Evolutionary conservation across 2,329 filamentous ascomycete genomes (phyloP).

Genomic region (Calonectria pseudoturangicola): DNA sequence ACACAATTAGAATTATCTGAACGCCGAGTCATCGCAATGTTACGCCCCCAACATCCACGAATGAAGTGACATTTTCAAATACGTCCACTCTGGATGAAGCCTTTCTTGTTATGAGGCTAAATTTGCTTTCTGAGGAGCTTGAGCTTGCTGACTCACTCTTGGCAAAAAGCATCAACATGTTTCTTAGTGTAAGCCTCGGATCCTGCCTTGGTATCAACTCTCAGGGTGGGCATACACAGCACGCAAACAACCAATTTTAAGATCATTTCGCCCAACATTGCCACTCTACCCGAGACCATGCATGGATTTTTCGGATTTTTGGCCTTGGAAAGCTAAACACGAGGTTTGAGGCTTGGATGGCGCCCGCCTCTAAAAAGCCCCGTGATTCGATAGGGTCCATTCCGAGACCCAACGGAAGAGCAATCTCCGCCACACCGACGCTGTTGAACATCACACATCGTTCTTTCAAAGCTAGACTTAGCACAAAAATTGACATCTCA

Average conservation of each 20-base stretch:
- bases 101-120: not conserved
- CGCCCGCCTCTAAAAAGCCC: not conserved
- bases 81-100: too few species aligned
- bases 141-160: constrained; percentile 10
- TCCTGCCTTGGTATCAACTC: constrained; percentile 1
- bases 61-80: too few species aligned
- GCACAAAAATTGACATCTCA: not conserved
- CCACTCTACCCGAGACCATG: not conserved
- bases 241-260: not conserved
- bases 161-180: constrained; percentile 12
- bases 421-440: constrained; percentile 17
- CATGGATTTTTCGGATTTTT: not conserved
- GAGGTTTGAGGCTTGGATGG: not conserved
- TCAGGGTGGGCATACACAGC: constrained; percentile 5
- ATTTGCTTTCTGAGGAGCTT: not conserved
- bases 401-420: constrained; percentile 35
- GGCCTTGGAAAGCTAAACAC: not conserved
- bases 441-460: not conserved
- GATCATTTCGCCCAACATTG: not conserved
- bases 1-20: not conserved
- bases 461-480: not conserved
- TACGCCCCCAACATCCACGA: not conserved
- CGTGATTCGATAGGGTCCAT: constrained; percentile 18
- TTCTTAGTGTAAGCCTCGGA: constrained; percentile 2
- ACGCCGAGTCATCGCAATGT: not conserved